phyloP scores from a whole-genome alignment of 441 rosid species.

The Croton setiger region DNA sequence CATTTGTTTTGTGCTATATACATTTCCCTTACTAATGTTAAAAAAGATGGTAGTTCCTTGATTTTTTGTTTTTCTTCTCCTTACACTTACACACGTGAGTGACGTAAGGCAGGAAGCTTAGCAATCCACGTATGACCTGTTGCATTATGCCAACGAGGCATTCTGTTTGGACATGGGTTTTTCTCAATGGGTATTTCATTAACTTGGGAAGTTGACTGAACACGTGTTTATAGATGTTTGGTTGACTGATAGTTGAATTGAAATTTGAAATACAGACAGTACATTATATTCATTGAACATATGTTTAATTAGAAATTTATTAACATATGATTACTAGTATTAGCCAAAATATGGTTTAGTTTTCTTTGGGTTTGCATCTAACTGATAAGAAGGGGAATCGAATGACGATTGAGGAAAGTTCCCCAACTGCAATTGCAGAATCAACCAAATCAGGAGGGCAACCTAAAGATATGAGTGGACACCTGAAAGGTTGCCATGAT shows the following conservation, averaged over 20 bases:
- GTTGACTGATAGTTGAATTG: not conserved
- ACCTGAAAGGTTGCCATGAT: too few relatives aligned
- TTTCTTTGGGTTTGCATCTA: too few relatives aligned
- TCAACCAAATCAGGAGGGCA: not conserved
- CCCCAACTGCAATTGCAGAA: not conserved
- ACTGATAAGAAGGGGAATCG: too few relatives aligned
- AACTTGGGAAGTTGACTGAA: not conserved
- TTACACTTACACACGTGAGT: too few relatives aligned
- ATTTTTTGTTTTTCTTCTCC: not conserved
- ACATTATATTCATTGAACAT: not conserved
- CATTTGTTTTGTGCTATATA: not conserved
- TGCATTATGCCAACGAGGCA: not conserved
- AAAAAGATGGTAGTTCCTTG: too few relatives aligned
- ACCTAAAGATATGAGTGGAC: not conserved
- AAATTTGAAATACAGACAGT: not conserved
- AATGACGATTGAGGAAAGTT: too few relatives aligned
- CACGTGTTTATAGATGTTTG: not conserved
- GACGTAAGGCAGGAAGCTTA: conserved; percentile 14
- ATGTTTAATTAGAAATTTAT: too few relatives aligned
- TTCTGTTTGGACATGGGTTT: not conserved
- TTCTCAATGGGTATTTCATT: not conserved
- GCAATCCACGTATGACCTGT: not conserved
- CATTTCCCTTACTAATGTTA: too few relatives aligned
- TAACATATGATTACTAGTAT: too few relatives aligned
- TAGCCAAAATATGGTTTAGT: too few relatives aligned